A percentile compares a stretch with the other conserved stretches of the same genome.
Evolutionary conservation across 805 yeast genomes (phyloP).

Genomic region (Suhomyces emberorum): DNA sequence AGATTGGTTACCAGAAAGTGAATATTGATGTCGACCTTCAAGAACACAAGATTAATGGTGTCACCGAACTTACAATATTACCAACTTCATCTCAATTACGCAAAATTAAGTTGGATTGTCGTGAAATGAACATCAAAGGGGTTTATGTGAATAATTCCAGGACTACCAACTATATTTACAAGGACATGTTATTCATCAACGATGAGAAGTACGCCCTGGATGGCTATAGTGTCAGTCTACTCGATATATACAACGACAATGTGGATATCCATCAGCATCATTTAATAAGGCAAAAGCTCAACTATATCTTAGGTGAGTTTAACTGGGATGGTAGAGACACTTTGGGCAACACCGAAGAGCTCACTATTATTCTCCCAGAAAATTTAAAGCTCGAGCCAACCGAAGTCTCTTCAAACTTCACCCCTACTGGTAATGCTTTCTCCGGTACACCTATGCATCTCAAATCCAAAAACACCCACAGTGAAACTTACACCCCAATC

Average conservation of each 20-base stretch:
- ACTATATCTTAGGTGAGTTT: slow-evolving; percentile 50
- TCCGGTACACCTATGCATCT: slow-evolving; percentile 36
- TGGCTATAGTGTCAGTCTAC: slow-evolving; percentile 28
- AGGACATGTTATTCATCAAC: slow-evolving; percentile 48
- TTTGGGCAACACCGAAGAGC: slow-evolving; percentile 56
- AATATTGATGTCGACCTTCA: slow-evolving; percentile 75
- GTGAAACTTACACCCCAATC: slow-evolving; percentile 62
- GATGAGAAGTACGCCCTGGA: slow-evolving; percentile 30
- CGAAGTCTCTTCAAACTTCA: slow-evolving; percentile 36
- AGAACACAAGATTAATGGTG: slow-evolving; percentile 57
- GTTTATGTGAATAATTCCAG: slow-evolving; percentile 59
- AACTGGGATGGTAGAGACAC: slow-evolving; percentile 28
- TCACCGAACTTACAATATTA: slow-evolving; percentile 76
- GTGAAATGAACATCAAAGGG: slow-evolving; percentile 63
- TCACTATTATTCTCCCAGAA: slow-evolving; percentile 62
- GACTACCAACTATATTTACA: slow-evolving; percentile 51
- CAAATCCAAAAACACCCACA: slow-evolving; percentile 31
- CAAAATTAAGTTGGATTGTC: slow-evolving; percentile 69
- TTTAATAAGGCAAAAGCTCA: slow-evolving; percentile 49
- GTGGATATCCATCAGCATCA: slow-evolving; percentile 56
- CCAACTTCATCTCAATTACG: slow-evolving; percentile 63
- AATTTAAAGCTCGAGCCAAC: slow-evolving; percentile 59
- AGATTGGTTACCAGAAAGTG: slow-evolving; percentile 81
- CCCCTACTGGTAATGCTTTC: slow-evolving; percentile 28
- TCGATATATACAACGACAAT: slow-evolving; percentile 42